phyloP scores from a whole-genome alignment of 2,329 filamentous ascomycete species.

The Colletotrichum liriopes region DNA sequence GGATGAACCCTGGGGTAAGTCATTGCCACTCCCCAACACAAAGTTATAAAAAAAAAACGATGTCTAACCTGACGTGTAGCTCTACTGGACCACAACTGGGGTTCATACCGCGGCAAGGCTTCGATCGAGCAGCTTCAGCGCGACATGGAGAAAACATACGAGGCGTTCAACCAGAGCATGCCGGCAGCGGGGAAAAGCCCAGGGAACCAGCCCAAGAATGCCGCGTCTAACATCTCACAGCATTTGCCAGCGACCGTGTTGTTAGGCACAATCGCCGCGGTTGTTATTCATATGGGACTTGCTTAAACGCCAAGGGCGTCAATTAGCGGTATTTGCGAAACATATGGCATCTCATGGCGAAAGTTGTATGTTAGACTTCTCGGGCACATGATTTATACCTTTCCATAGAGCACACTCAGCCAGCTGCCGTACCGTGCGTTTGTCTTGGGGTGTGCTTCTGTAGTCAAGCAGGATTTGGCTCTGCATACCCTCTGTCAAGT shows the following conservation, averaged over 20 bases:
- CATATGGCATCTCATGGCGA: neutral
- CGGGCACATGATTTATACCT: no score
- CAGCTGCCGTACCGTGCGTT: neutral
- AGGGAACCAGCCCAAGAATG: conserved; percentile 13
- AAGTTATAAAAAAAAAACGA: no score
- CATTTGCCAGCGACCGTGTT: neutral
- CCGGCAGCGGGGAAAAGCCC: conserved; percentile 5
- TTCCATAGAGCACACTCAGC: neutral
- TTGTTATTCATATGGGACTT: neutral
- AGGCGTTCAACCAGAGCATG: conserved; percentile 20
- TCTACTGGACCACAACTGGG: conserved; percentile 28
- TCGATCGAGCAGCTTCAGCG: conserved; percentile 20
- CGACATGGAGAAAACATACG: conserved; percentile 30
- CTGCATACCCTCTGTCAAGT: neutral
- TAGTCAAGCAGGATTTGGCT: neutral
- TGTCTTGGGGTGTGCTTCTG: neutral
- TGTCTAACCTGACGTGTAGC: neutral
- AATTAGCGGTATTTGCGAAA: neutral
- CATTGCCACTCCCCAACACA: accelerated
- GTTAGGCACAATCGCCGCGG: neutral
- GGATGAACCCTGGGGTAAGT: conserved; percentile 64
- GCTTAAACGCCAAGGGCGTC: no score
- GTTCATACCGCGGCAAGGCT: conserved; percentile 15
- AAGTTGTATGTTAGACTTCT: neutral
- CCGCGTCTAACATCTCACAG: neutral